phyloP scores from a whole-genome alignment of 306 rosid genomes.

The Vigna mungo region DNA sequence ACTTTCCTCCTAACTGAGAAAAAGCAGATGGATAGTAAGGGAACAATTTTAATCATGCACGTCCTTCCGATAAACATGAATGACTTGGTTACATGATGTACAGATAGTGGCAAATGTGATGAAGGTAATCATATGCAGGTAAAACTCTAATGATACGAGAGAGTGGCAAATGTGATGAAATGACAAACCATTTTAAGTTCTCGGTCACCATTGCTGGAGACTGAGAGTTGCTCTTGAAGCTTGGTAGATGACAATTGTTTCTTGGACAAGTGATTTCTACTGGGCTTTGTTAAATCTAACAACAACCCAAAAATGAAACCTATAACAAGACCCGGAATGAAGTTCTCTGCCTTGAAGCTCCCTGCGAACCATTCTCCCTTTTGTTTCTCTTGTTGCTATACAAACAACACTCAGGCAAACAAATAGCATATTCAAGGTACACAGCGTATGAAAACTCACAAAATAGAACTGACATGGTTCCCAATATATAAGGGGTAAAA shows the following conservation, averaged over 20 bases:
- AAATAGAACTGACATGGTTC: neutral
- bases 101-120: neutral
- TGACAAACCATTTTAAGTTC: conserved; percentile 79
- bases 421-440: neutral
- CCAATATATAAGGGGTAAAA: neutral
- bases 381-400: conserved; percentile 56
- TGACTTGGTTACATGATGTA: neutral
- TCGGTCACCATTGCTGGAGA: conserved; percentile 62
- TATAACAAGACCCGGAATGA: conserved; percentile 86
- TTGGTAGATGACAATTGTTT: conserved; percentile 55
- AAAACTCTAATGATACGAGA: neutral
- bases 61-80: neutral
- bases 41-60: conserved; percentile 19
- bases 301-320: conserved; percentile 86
- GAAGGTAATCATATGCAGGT: neutral
- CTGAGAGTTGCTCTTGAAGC: conserved; percentile 49
- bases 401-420: neutral
- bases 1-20: conserved; percentile 31
- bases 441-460: neutral
- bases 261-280: conserved; percentile 46
- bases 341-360: conserved; percentile 87
- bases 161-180: conserved; percentile 21
- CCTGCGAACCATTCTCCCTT: conserved; percentile 66
- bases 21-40: conserved; percentile 23
- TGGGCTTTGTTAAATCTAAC: conserved; percentile 69